These are phyloP conservation scores for Neospermospora avenae DNA, from an alignment of 2,329 filamentous ascomycete genomes.

Conservation along the genomic window DNA sequence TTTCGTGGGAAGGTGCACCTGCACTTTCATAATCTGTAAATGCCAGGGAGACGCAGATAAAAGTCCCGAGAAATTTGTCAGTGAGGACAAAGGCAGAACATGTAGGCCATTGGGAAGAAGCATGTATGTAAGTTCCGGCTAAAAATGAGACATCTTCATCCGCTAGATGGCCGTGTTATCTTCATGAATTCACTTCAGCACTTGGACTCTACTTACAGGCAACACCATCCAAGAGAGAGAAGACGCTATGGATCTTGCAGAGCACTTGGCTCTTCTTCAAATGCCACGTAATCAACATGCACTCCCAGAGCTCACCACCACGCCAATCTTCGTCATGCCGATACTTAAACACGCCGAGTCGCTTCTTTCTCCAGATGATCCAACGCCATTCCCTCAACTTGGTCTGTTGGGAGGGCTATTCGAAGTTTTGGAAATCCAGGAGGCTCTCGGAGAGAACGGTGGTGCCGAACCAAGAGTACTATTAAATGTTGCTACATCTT, in stretches of 20 bases:
- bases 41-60: no score
- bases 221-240: not conserved
- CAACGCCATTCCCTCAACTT: not conserved
- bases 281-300: not conserved
- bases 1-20: no score
- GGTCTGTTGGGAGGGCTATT: not conserved
- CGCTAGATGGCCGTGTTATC: no score
- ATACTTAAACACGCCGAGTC: not conserved
- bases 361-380: not conserved
- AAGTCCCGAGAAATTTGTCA: no score
- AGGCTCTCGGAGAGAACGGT: not conserved
- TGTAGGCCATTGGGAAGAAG: no score
- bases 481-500: conserved; percentile 54
- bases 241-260: not conserved
- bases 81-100: no score
- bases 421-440: not conserved
- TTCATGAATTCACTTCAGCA: no score
- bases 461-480: conserved; percentile 37
- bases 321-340: not conserved
- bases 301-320: not conserved
- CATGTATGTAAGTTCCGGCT: no score
- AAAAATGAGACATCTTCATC: no score
- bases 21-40: no score
- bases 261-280: not conserved
- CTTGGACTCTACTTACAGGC: not conserved